A percentile compares a stretch with the other conserved stretches of the same genome.
Conservation (phyloP, 2,329 filamentous ascomycete species). For the Xylaria sp. region DNA sequence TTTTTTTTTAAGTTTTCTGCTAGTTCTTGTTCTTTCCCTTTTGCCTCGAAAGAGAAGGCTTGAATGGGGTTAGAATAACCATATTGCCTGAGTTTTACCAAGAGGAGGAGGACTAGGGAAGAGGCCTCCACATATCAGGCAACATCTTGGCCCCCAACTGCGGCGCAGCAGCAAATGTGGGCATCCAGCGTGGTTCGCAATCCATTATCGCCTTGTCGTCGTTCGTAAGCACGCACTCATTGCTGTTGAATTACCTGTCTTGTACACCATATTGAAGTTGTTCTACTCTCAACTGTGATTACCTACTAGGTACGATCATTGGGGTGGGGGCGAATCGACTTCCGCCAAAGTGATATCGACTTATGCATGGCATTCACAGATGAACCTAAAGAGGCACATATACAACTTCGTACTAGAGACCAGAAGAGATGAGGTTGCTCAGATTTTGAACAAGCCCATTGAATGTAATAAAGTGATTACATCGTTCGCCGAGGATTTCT, state of each 20-base stretch:
- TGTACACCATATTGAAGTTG: background rate
- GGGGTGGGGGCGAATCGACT: no score
- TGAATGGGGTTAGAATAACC: background rate
- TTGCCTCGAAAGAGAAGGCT: background rate
- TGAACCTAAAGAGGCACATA: no score
- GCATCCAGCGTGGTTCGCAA: constrained; percentile 21
- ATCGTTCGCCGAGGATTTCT: no score
- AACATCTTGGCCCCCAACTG: constrained; percentile 29
- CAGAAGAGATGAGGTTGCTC: background rate
- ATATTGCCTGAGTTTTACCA: background rate
- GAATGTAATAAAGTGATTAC: background rate
- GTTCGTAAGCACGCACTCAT: background rate
- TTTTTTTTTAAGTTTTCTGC: background rate
- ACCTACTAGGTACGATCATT: background rate
- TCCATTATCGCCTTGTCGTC: constrained; percentile 3
- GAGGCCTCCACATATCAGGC: constrained; percentile 32
- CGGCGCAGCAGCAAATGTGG: constrained; percentile 20
- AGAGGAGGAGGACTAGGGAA: background rate
- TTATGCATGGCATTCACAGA: no score
- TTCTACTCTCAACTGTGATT: background rate
- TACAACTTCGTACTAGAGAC: no score
- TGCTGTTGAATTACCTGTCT: background rate
- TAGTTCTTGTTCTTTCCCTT: background rate
- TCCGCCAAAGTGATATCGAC: no score
- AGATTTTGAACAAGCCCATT: background rate